Evolutionary conservation across 306 rosid species (phyloP).

Genomic region (Cicer bijugum): DNA sequence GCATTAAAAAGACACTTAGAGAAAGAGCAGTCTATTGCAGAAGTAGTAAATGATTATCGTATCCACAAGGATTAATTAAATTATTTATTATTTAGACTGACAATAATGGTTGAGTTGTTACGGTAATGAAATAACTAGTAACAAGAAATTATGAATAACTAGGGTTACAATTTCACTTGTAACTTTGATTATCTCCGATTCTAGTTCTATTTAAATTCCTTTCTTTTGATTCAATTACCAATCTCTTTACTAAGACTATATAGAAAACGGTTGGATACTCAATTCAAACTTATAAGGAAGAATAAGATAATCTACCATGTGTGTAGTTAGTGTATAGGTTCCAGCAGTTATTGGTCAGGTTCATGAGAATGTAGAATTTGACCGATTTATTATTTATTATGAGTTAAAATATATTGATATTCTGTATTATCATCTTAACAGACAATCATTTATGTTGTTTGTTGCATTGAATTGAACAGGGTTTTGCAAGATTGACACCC

Average conservation of each 20-base stretch:
- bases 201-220: no score
- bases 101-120: no score
- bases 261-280: neutral
- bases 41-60: no score
- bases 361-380: neutral
- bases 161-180: no score
- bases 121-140: no score
- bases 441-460: conserved; percentile 36
- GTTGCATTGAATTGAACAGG: conserved; percentile 39
- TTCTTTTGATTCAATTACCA: no score
- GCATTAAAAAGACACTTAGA: no score
- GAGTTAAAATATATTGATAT: conserved; percentile 47
- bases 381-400: conserved; percentile 7
- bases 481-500: neutral
- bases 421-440: conserved; percentile 57
- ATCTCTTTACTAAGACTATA: neutral
- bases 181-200: no score
- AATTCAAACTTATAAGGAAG: conserved; percentile 19
- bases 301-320: conserved; percentile 8
- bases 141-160: no score
- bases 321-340: neutral
- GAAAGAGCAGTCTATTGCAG: no score
- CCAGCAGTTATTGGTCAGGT: conserved; percentile 12
- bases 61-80: no score
- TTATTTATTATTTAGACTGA: no score